Evolutionary conservation across 495 filamentous ascomycete genomes (phyloP).

Genomic region (Staphylotrichum tortipilum): DNA sequence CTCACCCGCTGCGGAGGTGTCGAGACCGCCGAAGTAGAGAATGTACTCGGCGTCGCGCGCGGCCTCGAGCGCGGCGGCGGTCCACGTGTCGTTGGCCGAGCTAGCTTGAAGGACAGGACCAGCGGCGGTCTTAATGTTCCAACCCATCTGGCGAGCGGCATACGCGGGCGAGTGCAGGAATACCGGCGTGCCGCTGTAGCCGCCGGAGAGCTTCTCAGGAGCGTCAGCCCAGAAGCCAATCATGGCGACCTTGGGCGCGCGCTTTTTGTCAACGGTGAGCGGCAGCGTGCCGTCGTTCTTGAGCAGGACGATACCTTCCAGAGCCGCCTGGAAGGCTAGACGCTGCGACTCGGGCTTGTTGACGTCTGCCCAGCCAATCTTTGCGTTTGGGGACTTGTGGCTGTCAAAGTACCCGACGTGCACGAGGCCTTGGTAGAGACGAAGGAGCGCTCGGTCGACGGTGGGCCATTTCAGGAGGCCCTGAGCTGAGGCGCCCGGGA

Average conservation of each 20-base stretch:
- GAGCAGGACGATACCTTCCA: conserved; percentile 30
- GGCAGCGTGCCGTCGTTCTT: conserved; percentile 31
- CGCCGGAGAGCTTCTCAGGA: conserved; percentile 26
- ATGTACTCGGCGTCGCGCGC: conserved; percentile 34
- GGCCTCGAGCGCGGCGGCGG: conserved; percentile 34
- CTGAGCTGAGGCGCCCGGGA: conserved; percentile 14
- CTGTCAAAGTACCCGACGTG: conserved; percentile 32
- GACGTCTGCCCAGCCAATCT: conserved; percentile 16
- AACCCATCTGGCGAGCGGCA: conserved; percentile 23
- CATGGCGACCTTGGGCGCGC: conserved; percentile 22
- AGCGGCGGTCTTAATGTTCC: background rate
- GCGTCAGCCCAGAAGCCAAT: conserved; percentile 35
- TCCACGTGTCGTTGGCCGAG: conserved; percentile 50
- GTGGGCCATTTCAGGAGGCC: conserved; percentile 11
- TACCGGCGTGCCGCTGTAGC: conserved; percentile 32
- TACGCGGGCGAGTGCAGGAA: conserved; percentile 27
- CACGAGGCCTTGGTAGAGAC: conserved; percentile 38
- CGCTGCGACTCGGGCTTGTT: conserved; percentile 18
- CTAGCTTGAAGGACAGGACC: conserved; percentile 36
- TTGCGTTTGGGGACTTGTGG: conserved; percentile 2
- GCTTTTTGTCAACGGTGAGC: conserved; percentile 3
- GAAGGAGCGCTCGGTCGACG: conserved; percentile 15
- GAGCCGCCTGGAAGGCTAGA: conserved; percentile 30
- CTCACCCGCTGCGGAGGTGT: conserved; percentile 34
- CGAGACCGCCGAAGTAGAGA: conserved; percentile 38